These are phyloP conservation scores for Trametopsis cervina DNA, from an alignment of 768 basidiomycete species.

Conservation along the genomic window DNA sequence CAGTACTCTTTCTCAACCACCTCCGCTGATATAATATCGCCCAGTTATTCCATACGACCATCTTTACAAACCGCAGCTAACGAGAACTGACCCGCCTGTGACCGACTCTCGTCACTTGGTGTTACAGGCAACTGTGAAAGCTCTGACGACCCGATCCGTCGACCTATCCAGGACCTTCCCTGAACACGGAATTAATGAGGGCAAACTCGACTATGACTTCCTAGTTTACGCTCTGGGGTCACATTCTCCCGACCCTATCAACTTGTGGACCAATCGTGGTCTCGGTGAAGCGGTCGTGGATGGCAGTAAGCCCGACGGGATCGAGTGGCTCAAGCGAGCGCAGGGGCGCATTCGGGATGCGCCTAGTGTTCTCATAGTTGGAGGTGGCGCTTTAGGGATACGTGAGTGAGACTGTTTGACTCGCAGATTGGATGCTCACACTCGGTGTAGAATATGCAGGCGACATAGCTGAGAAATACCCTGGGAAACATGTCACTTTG, in stretches of 20 bases:
- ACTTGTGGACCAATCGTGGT: conserved; percentile 37
- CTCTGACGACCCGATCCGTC: conserved; percentile 32
- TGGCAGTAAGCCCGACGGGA: conserved; percentile 42
- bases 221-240: conserved; percentile 58
- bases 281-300: background rate
- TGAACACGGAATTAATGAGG: conserved; percentile 31
- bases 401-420: conserved; percentile 33
- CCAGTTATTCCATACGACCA: conserved; percentile 45
- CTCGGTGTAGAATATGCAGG: conserved; percentile 47
- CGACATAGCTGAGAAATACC: conserved; percentile 50
- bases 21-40: background rate
- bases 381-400: conserved; percentile 68
- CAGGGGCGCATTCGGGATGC: conserved; percentile 43
- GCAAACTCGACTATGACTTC: conserved; percentile 43
- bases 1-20: background rate
- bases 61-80: conserved; percentile 32
- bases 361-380: conserved; percentile 52
- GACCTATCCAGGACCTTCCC: conserved; percentile 41
- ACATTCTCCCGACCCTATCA: conserved; percentile 43
- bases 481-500: conserved; percentile 46
- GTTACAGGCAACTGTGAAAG: conserved; percentile 40
- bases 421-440: background rate
- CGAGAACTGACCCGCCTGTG: background rate
- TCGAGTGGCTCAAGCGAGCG: conserved; percentile 41
- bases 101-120: conserved; percentile 23